Evolutionary conservation across 1,284 basidiomycete genomes (phyloP), one percentile per base, ranked within the genome.

Genomic region (Vanrija sp.): DNA sequence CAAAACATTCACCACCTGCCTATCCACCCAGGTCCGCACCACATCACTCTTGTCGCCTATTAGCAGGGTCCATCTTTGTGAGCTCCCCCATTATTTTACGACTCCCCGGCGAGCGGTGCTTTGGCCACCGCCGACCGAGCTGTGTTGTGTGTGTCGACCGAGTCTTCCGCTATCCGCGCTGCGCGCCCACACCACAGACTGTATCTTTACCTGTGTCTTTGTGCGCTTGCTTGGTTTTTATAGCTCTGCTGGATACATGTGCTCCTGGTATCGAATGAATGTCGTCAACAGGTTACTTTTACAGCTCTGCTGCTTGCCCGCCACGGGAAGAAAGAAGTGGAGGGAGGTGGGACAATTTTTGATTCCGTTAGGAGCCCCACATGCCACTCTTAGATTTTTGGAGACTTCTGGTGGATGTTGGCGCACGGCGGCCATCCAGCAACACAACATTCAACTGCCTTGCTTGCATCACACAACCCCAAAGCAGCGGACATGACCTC

Each of bases 401-500:
- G 34, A 34, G 34, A 34, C 34, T 34, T 34, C 14, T 34, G 34
- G 34, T 34, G 21, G 21, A 23, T 34, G 34, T 34, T 1, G 2
- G 14, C 34, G 28, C 29, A 10, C 6, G 5, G 12, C 4, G 34
- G 9, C 6, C 12, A 5, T 34, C 34, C 9, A 5, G 34, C 34
- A 8, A 15, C 9, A 34, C 34, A 34, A 34, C 34, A 34, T 14
- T 5, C 34, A 14, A 28, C 28, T 8, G 10, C 28, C 21, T 23
- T 29, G 7, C 28, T 12, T 34, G 34, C 34, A 34, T 34, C 34
- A 34, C 34, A 19, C 44, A 47, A 48, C 29, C 28, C 42, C 45
- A 43, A 46, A 19, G 29, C 26, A 34, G 34, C 34, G 34, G 34
- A 34, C 29, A 61, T 57, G 71, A 60, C 73, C n/a, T 70, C 73